phyloP scores from a whole-genome alignment of 768 basidiomycete species.

The Trametes punicea region DNA sequence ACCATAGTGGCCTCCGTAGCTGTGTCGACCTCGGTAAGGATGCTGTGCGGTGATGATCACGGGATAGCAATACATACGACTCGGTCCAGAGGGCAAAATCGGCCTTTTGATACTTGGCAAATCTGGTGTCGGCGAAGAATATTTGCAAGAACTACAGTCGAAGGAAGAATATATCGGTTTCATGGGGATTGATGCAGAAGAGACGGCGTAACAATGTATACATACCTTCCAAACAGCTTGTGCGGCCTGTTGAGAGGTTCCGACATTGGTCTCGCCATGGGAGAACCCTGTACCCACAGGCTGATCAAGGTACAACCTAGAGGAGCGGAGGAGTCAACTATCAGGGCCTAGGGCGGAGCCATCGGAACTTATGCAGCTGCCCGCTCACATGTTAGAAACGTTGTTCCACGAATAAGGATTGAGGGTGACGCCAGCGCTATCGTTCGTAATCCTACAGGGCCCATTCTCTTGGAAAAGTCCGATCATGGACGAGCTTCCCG shows the following conservation, averaged over 20 bases:
- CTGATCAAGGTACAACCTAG: conserved; percentile 55
- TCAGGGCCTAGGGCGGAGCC: background rate
- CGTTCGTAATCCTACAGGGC: conserved; percentile 46
- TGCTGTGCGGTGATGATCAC: conserved; percentile 15
- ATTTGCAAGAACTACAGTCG: conserved; percentile 51
- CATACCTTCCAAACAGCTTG: conserved; percentile 49
- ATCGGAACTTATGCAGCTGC: background rate
- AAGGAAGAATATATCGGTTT: background rate
- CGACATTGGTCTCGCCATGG: conserved; percentile 47
- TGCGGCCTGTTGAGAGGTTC: conserved; percentile 55
- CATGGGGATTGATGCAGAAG: background rate
- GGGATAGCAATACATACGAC: conserved; percentile 34
- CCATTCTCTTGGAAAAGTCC: conserved; percentile 43
- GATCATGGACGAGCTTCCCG: conserved; percentile 40
- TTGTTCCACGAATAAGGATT: conserved; percentile 63
- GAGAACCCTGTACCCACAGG: conserved; percentile 64
- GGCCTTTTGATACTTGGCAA: conserved; percentile 42
- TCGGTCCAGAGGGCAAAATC: conserved; percentile 64
- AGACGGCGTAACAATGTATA: conserved; percentile 1
- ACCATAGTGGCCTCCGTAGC: conserved; percentile 40
- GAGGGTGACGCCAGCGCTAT: conserved; percentile 44
- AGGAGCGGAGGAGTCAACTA: background rate
- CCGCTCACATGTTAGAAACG: conserved; percentile 42
- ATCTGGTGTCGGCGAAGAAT: conserved; percentile 53
- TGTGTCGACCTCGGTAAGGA: conserved; percentile 11